phyloP scores from a whole-genome alignment of 768 basidiomycete genomes.

The Tephrocybe rancida region DNA sequence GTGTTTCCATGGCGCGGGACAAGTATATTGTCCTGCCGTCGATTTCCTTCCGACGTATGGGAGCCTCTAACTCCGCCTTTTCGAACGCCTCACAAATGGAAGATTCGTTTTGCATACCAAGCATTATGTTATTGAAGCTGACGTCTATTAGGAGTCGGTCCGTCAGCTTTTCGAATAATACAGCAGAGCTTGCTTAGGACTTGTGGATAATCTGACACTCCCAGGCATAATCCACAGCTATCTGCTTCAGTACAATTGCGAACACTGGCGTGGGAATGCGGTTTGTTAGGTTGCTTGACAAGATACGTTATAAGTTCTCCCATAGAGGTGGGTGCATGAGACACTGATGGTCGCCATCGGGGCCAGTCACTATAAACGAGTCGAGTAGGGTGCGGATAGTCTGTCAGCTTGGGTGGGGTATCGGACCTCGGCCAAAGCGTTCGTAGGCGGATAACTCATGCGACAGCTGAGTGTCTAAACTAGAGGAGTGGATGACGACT shows the following conservation, averaged over 20 bases:
- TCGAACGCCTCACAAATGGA: slow-evolving; percentile 13
- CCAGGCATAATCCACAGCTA: slow-evolving; percentile 16
- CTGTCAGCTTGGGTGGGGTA: slow-evolving; percentile 5
- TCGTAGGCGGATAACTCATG: neutral
- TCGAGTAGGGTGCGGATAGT: slow-evolving; percentile 1
- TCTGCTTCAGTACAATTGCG: neutral
- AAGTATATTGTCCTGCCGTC: slow-evolving; percentile 15
- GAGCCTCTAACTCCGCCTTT: slow-evolving; percentile 11
- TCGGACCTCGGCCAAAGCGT: neutral
- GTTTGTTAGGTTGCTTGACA: neutral
- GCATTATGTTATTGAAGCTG: slow-evolving; percentile 14
- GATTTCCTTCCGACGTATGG: slow-evolving; percentile 15
- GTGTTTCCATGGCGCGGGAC: slow-evolving; percentile 7
- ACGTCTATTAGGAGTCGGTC: slow-evolving; percentile 11
- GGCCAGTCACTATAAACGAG: neutral
- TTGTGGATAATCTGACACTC: slow-evolving; percentile 20
- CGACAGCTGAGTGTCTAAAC: neutral
- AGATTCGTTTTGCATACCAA: slow-evolving; percentile 3
- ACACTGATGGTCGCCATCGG: neutral
- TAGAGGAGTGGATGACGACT: slow-evolving; percentile 7
- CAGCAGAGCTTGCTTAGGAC: slow-evolving; percentile 4
- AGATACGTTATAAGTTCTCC: neutral
- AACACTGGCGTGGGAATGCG: neutral
- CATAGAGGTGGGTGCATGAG: slow-evolving; percentile 2
- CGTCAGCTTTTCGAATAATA: neutral